phyloP scores from a whole-genome alignment of 164 flowering plant genomes.

The Taxillus chinensis region DNA sequence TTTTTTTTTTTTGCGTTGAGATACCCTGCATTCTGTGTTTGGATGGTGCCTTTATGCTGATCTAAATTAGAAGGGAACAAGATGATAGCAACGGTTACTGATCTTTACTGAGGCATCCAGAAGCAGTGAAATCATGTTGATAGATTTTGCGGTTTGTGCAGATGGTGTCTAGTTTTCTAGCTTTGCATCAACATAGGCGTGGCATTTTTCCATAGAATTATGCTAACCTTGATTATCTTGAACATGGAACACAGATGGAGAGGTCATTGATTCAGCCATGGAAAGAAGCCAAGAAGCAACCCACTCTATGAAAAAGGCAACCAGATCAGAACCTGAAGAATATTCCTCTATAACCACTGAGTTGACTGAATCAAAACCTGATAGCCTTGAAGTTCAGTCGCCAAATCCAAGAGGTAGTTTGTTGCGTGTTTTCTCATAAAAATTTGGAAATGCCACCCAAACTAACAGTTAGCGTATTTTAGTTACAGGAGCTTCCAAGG shows the following conservation, averaged over 20 bases:
- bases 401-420: slow-evolving; percentile 35
- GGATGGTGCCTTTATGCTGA: no score
- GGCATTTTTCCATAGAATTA: background rate
- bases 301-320: slow-evolving; percentile 9
- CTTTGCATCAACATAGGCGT: background rate
- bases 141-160: background rate
- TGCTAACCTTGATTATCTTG: slow-evolving; percentile 5
- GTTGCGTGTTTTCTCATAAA: background rate
- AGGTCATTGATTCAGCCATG: slow-evolving; percentile 31
- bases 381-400: slow-evolving; percentile 36
- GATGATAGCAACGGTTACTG: no score
- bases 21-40: no score
- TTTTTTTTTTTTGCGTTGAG: no score
- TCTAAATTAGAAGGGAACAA: no score
- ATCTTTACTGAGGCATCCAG: no score
- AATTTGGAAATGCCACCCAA: background rate
- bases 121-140: no score
- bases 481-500: slow-evolving; percentile 30
- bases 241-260: slow-evolving; percentile 36
- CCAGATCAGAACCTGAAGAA: slow-evolving; percentile 29
- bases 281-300: slow-evolving; percentile 14
- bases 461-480: background rate
- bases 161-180: background rate
- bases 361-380: slow-evolving; percentile 27
- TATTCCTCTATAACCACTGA: slow-evolving; percentile 35